Evolutionary conservation across 176 grass and related monocot genomes (phyloP).

Genomic region (Zoysia pacifica): DNA sequence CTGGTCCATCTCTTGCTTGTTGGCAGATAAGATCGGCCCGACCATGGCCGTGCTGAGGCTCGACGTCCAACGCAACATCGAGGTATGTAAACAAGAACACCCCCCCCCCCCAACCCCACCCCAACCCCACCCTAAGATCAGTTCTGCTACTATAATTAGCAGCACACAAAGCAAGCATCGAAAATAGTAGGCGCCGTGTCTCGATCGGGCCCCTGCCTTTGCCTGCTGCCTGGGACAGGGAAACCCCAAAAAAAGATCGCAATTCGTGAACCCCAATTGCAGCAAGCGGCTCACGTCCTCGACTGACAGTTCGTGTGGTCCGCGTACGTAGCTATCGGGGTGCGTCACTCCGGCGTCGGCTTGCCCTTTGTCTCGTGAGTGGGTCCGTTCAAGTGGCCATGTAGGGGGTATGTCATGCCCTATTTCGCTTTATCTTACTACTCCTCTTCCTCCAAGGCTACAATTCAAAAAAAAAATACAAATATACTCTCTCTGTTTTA

Average conservation of each 20-base stretch:
- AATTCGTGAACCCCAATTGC: background rate
- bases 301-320: slow-evolving; percentile 36
- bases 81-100: slow-evolving; percentile 45
- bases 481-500: no score
- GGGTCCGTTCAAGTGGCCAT: background rate
- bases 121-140: background rate
- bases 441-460: background rate
- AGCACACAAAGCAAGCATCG: no score
- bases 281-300: background rate
- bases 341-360: slow-evolving; percentile 18
- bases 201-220: slow-evolving; percentile 5
- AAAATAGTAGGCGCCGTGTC: background rate
- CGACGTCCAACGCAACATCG: slow-evolving; percentile 85
- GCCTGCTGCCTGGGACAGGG: background rate
- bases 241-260: background rate
- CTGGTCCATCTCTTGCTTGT: background rate
- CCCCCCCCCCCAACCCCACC: background rate
- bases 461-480: no score
- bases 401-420: background rate
- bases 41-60: slow-evolving; percentile 86
- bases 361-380: slow-evolving; percentile 41
- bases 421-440: background rate
- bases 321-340: background rate
- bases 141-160: background rate
- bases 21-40: slow-evolving; percentile 90